Evolutionary conservation across 2,329 filamentous ascomycete species (phyloP).

Genomic region (Fusarium pininemorale): DNA sequence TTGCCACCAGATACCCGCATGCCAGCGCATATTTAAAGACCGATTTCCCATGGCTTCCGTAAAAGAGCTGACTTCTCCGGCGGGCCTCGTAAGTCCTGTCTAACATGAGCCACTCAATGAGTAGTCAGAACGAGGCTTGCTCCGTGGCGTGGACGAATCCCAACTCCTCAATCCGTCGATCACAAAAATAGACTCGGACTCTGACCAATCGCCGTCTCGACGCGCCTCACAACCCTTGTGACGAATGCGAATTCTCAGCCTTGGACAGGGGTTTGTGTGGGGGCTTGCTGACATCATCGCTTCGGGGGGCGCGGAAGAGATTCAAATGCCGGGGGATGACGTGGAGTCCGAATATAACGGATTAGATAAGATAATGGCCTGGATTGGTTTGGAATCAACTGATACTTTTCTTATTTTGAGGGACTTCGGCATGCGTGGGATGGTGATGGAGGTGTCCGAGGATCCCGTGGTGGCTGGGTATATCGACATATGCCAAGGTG

Average conservation of each 20-base stretch:
- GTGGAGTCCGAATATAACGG: background rate
- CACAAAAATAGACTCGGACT: conserved; percentile 12
- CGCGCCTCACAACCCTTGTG: background rate
- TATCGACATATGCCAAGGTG: background rate
- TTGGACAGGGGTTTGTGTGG: background rate
- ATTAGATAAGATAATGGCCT: background rate
- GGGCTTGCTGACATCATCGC: conserved; percentile 6
- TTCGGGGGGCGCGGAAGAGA: background rate
- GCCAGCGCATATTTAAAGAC: background rate
- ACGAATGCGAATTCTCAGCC: background rate
- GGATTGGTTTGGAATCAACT: background rate
- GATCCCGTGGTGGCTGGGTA: background rate
- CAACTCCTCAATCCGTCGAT: background rate
- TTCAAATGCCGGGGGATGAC: background rate
- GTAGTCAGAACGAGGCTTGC: conserved; percentile 6
- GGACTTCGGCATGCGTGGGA: background rate
- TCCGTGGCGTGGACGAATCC: background rate
- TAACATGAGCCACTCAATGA: conserved; percentile 13
- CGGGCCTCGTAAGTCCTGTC: background rate
- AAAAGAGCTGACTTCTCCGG: background rate
- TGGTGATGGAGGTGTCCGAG: background rate
- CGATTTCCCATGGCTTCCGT: background rate
- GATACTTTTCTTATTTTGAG: background rate
- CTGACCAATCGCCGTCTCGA: background rate
- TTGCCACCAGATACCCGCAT: background rate